Evolutionary conservation across 805 yeast species (phyloP), one percentile per base, ranked within the genome.

Genomic region (Yarrowia keelungensis): DNA sequence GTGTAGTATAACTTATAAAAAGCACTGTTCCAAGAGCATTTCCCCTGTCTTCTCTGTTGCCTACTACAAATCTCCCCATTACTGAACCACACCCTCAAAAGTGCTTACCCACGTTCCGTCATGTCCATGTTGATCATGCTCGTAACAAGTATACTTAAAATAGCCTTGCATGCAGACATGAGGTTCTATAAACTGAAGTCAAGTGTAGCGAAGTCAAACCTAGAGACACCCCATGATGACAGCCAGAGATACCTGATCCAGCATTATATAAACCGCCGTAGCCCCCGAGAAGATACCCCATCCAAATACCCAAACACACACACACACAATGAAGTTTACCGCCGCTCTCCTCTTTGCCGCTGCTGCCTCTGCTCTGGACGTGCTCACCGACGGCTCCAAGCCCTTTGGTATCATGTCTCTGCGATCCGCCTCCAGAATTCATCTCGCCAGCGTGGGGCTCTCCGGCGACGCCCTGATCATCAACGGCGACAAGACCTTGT

Each of bases 321-420:
- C 35, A 38, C 59, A n/a, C 42, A 53, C 8, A 54, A 54, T 54
- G 61, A 54, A 54, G 61, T 54, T 14, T 42, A 32, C 54, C 58
- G 46, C 61, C 61, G 39, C 61, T 19, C 46, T 54, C 15, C 46
- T 54, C 32, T 22, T 54, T 8, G 61, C 61, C 36, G 46, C 61
- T 32, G 61, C 46, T 14, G 61, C 61, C 46, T 19, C 46, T 14
- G 61, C 61, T 22, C 61, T 54, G 7, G 61, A 54, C 36, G 32
- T 39, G 9, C 38, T 54, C 61, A 22, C 46, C 15, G 61, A 54
- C 61, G 46, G 46, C 61, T 54, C 61, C 46, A 54, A 54, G 61
- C 61, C 61, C 61, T 64, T 64, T 32, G 68, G 68, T 16, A 26
- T 64, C 47, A 50, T 64, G 35, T 39, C 68, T 42, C 41, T 64